Evolutionary conservation across 2,329 filamentous ascomycete genomes (phyloP).

Genomic region (Calonectria leucothoes): DNA sequence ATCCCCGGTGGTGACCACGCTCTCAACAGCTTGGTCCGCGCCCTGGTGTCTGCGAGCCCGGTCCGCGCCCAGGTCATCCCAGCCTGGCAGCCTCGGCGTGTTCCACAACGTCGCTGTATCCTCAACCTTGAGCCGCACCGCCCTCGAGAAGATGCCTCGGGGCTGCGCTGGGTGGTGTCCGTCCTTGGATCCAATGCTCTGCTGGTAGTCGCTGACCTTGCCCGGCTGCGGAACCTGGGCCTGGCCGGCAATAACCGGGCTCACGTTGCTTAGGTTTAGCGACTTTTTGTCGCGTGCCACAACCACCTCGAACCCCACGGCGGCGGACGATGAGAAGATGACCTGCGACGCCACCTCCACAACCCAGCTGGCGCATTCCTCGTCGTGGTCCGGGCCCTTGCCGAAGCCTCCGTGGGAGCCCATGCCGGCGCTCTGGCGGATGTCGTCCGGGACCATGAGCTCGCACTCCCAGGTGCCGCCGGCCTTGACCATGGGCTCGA

Average conservation of each 20-base stretch:
- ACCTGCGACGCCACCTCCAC: slow-evolving; percentile 94
- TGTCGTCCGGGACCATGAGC: slow-evolving; percentile 82
- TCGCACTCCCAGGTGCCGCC: slow-evolving; percentile 87
- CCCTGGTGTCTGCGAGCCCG: slow-evolving; percentile 34
- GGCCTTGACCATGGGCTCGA: slow-evolving; percentile 96
- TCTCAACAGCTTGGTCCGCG: slow-evolving; percentile 49
- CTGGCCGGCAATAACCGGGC: slow-evolving; percentile 59
- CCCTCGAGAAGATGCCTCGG: slow-evolving; percentile 86
- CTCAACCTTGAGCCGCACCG: slow-evolving; percentile 82
- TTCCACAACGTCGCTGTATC: slow-evolving; percentile 94
- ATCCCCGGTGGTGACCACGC: slow-evolving; percentile 47
- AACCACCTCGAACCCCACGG: slow-evolving; percentile 88
- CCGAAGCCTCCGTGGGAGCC: slow-evolving; percentile 60
- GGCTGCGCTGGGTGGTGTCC: slow-evolving; percentile 71
- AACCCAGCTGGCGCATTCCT: slow-evolving; percentile 81
- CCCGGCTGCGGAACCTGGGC: slow-evolving; percentile 71
- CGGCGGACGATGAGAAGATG: slow-evolving; percentile 89
- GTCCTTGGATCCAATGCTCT: slow-evolving; percentile 67
- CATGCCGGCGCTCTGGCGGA: slow-evolving; percentile 72
- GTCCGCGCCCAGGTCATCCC: slow-evolving; percentile 58
- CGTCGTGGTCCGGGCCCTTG: slow-evolving; percentile 56
- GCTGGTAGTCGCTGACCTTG: slow-evolving; percentile 81
- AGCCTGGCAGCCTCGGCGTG: slow-evolving; percentile 82
- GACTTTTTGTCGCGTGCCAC: slow-evolving; percentile 89
- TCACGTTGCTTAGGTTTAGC: slow-evolving; percentile 70